Evolutionary conservation across 2,329 filamentous ascomycete species (phyloP), one percentile per base, ranked within the genome.

Genomic region (Talaromyces islandicus): DNA sequence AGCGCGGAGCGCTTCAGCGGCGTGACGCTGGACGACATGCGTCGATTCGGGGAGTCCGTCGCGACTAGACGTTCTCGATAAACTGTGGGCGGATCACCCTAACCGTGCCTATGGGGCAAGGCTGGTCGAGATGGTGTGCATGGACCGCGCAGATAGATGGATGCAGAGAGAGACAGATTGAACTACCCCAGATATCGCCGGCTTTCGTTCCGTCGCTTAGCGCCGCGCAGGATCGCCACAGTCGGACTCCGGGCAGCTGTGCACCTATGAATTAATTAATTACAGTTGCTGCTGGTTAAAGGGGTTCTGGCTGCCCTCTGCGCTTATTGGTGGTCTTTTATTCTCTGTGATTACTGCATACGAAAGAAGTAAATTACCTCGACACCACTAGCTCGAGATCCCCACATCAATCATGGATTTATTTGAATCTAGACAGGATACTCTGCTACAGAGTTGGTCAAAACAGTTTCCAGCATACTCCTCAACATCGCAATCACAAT

Each of bases 1-100:
- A 68, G 68, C 17, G 72, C 71, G 24, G 73, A 74, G 41, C 73
- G 71, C 63, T 75, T 75, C 65, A 70, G 68, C 60, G 68, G 69
- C 64, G 68, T 66, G 30, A 62, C 60, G 51, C 51, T 56, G 38
- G 58, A 43, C 53, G 60, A 57, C 62, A 60, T 62, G 46, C 21
- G 56, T 59, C 43, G 7, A 29, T 52, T 50, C 19, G 48, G 48
- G n/a, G 48, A 29, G 17, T 52, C 25, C 24, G 30, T 52, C 48
- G 14, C 14, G 11, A 46, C 7, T 4, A 43, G 19, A 46, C 11
- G 43, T 46, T 21, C n/a, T 46, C 43, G 19, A 24, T 11, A 4
- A 24, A 11, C n/a, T n/a, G 35, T n/a, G 14, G 35, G 14, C 35
- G 35, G 24, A 21, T 46, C 43, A 24, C 43, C 43, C 43, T 46